These are phyloP conservation scores for Arthrobotrys musiformis DNA, from an alignment of 2,329 filamentous ascomycete species.

Conservation along the genomic window DNA sequence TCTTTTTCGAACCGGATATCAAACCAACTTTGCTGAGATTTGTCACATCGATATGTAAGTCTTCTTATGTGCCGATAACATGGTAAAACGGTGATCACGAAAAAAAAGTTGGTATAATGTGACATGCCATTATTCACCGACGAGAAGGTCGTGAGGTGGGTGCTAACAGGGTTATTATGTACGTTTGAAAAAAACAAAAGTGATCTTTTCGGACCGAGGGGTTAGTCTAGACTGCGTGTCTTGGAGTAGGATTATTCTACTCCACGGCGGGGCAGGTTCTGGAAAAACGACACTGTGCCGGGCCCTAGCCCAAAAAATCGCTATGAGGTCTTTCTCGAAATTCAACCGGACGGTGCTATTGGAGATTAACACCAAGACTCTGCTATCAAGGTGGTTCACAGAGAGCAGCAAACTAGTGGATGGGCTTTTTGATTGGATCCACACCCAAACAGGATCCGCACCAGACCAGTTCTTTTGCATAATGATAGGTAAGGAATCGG, in stretches of 20 bases:
- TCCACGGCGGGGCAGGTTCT: conserved; percentile 58
- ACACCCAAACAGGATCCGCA: conserved; percentile 29
- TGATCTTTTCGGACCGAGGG: conserved; percentile 58
- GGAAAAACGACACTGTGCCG: conserved; percentile 59
- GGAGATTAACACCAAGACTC: conserved; percentile 58
- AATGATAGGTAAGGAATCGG: conserved; percentile 38
- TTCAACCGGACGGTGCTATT: conserved; percentile 56
- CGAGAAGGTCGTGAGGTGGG: neutral
- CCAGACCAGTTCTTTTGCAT: conserved; percentile 42
- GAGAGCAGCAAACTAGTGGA: conserved; percentile 59
- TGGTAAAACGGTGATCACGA: neutral
- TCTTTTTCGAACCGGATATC: conserved; percentile 59
- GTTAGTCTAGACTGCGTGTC: conserved; percentile 58
- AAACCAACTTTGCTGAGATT: conserved; percentile 58
- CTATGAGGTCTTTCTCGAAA: conserved; percentile 58
- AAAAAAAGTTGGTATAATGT: neutral
- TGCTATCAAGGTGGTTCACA: conserved; percentile 59
- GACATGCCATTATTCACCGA: neutral
- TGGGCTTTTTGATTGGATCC: conserved; percentile 58
- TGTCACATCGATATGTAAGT: conserved; percentile 58
- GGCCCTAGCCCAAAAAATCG: conserved; percentile 59
- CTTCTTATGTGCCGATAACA: neutral
- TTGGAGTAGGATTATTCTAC: conserved; percentile 58
- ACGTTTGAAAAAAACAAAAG: conserved; percentile 29
- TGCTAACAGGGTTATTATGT: conserved; percentile 10